Evolutionary conservation across 1,284 basidiomycete genomes (phyloP).

Genomic region (Ceratobasidium sp.): DNA sequence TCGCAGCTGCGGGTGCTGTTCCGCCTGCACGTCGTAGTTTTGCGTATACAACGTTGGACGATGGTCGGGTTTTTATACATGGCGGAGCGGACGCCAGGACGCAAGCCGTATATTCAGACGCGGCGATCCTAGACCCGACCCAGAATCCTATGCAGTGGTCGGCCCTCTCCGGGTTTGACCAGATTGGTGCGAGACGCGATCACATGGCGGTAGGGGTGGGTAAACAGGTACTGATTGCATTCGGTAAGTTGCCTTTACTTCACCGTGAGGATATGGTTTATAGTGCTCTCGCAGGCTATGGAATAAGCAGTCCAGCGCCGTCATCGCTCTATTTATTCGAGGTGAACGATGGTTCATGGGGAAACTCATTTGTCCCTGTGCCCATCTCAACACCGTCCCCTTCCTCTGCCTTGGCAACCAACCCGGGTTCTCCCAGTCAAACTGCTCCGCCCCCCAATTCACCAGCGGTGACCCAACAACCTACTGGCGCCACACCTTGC

Average conservation of each 20-base stretch:
- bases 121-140: conserved; percentile 76
- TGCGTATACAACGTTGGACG: conserved; percentile 63
- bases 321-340: conserved; percentile 67
- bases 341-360: conserved; percentile 54
- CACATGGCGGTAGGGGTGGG: conserved; percentile 75
- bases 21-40: conserved; percentile 77
- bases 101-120: conserved; percentile 70
- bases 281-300: conserved; percentile 61
- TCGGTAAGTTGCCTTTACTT: conserved; percentile 65
- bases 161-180: conserved; percentile 61
- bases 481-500: background rate
- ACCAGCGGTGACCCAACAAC: background rate
- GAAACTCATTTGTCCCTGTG: conserved; percentile 54
- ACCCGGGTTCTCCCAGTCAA: background rate
- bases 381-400: conserved; percentile 52
- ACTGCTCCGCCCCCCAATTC: background rate
- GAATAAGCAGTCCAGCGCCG: conserved; percentile 62
- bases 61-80: conserved; percentile 73
- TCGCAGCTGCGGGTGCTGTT: conserved; percentile 58
- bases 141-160: conserved; percentile 68
- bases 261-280: background rate
- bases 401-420: conserved; percentile 17
- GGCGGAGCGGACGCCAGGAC: conserved; percentile 76
- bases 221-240: conserved; percentile 75
- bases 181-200: conserved; percentile 72